Conservation (phyloP, 1,139 yeast genomes). For the Pichia sp. region DNA sequence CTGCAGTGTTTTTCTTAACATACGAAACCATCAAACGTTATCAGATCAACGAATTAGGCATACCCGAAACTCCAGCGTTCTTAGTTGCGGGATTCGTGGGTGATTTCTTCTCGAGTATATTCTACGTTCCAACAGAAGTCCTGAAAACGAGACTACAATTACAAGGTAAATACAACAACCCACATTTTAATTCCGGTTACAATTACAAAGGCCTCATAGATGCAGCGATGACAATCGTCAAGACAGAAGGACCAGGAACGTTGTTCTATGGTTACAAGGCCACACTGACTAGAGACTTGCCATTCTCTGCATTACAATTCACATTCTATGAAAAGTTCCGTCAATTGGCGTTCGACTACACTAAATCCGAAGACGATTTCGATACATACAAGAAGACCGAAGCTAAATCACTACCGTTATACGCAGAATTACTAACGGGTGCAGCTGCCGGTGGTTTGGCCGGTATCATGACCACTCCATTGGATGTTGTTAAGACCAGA, state of each 20-base stretch:
- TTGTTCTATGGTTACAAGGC: constrained; percentile 92
- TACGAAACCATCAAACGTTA: constrained; percentile 79
- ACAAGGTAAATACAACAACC: constrained; percentile 86
- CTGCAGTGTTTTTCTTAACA: constrained; percentile 88
- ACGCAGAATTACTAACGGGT: constrained; percentile 76
- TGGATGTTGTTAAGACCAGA: constrained; percentile 93
- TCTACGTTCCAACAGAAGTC: constrained; percentile 98
- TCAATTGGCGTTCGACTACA: constrained; percentile 50
- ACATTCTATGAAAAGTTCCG: constrained; percentile 92
- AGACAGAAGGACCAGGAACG: constrained; percentile 71
- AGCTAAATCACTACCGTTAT: constrained; percentile 47
- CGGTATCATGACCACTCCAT: constrained; percentile 57
- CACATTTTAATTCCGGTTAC: constrained; percentile 77
- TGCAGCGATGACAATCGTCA: constrained; percentile 64
- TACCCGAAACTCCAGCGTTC: constrained; percentile 80
- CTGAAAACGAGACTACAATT: constrained; percentile 88
- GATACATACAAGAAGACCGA: constrained; percentile 11
- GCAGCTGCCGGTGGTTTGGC: constrained; percentile 98
- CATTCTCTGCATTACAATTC: constrained; percentile 93
- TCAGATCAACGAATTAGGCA: constrained; percentile 59
- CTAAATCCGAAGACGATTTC: constrained; percentile 5
- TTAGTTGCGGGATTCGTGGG: constrained; percentile 87
- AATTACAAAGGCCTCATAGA: constrained; percentile 72
- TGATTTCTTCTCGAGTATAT: constrained; percentile 85
- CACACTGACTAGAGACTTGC: constrained; percentile 85